Base-by-base conservation (phyloP, 371 early-diverging fungal genomes). In the Basidiobolus meristosporus region DNA sequence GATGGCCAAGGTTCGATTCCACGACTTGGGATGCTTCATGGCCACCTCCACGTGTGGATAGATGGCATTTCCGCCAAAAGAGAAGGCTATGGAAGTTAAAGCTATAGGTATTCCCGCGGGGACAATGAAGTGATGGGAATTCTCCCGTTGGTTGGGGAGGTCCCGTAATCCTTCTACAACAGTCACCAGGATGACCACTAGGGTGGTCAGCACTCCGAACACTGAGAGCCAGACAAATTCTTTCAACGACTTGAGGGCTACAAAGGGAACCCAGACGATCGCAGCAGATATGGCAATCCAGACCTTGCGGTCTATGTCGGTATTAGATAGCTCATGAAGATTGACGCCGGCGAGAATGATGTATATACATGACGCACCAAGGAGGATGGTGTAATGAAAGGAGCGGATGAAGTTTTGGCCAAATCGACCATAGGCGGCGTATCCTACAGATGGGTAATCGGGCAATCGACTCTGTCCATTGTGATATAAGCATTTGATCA, bases 31-130 rank as follows among this genome's bases (percentile, higher is more conserved):
- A 16, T 69, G 50, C 45, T 66, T 63, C 87, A 91, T 84, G 15
- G 83, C 76, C 26, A 26, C 26, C 26, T 26, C 26, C 9, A 26
- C 9, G 9, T 26, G 26, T 9, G 26, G 26, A 26, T 77, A 84
- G 38, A 82, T 69, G 16, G 76, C 68, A 48, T 82, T 84, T 33
- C 83, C 85, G 41, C 85, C 82, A 42, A 75, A 84, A 48, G 71
- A 67, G 53, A 81, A 80, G 36, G 76, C 77, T 39, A 65, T 63
- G 73, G 84, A 78, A n/a, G 82, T 39, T 6, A 51, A 29, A 29
- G 47, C 36, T 9, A 39, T 31, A n/a, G 51, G 43, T 12, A 51
- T 57, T 38, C 70, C 63, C 14, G 58, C 45, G 53, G 62, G 62
- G 26, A 65, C 60, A 31, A 60, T 68, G 28, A 46, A 21, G 34